A percentile compares a stretch with the other conserved stretches of the same genome.
These are phyloP conservation scores for Fusarium aywerte DNA, from an alignment of 2,329 filamentous ascomycete genomes.

Conservation along the genomic window DNA sequence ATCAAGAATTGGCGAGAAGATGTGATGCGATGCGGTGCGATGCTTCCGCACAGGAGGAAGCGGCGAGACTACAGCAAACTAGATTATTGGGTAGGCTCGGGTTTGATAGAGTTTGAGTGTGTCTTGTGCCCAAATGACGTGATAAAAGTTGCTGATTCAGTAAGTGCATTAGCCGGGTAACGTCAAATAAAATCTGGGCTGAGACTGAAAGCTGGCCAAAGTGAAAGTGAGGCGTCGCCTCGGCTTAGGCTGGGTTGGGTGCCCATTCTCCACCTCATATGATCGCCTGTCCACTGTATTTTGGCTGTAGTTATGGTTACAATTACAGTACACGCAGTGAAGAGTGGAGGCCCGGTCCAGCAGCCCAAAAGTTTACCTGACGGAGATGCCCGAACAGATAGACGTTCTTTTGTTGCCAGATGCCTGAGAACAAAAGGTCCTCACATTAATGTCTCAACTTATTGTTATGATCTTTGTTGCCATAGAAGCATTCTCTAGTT, in stretches of 20 bases:
- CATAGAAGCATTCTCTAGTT: slow-evolving; percentile 1
- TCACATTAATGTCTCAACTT: slow-evolving; percentile 12
- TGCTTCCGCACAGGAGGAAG: background rate
- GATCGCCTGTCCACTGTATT: slow-evolving; percentile 8
- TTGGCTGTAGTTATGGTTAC: background rate
- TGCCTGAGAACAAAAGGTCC: background rate
- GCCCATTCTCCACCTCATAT: slow-evolving; percentile 5
- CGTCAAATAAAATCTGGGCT: slow-evolving; percentile 9
- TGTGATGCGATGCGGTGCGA: background rate
- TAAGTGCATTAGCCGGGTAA: slow-evolving; percentile 6
- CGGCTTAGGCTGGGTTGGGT: slow-evolving; percentile 9
- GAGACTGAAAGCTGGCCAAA: slow-evolving; percentile 16
- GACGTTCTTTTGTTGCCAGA: background rate
- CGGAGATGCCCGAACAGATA: slow-evolving; percentile 1
- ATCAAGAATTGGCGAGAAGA: slow-evolving; percentile 9
- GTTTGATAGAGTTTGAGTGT: slow-evolving; percentile 10
- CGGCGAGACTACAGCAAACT: background rate
- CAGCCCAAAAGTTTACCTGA: too few relatives aligned
- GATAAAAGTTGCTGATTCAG: slow-evolving; percentile 28
- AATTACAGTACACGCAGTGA: background rate
- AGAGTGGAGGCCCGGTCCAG: slow-evolving; percentile 23
- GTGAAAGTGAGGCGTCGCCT: slow-evolving; percentile 32
- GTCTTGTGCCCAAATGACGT: slow-evolving; percentile 30
- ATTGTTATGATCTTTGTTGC: slow-evolving; percentile 13
- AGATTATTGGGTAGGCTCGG: background rate